Conservation (phyloP, 1,139 yeast species). For the Pichia sp. region DNA sequence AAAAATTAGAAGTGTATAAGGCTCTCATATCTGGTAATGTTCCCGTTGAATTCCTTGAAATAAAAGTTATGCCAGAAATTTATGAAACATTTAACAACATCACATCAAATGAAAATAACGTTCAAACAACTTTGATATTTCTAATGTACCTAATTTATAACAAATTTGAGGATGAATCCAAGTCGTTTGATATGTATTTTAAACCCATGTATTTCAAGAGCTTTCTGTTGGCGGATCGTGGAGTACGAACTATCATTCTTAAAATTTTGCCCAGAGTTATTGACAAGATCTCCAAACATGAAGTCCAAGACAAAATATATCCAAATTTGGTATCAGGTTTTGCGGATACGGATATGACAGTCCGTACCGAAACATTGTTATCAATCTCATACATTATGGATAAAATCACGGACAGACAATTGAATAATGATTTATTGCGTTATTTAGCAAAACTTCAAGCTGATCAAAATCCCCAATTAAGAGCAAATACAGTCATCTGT, state of each 20-base stretch:
- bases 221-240: constrained; percentile 68
- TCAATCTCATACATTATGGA: constrained; percentile 63
- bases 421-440: constrained; percentile 80
- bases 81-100: constrained; percentile 36
- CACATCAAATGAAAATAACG: constrained; percentile 22
- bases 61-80: constrained; percentile 66
- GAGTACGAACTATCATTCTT: constrained; percentile 67
- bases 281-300: constrained; percentile 50
- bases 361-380: constrained; percentile 77
- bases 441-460: constrained; percentile 82
- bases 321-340: constrained; percentile 71
- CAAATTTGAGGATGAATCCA: constrained; percentile 20
- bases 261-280: constrained; percentile 58
- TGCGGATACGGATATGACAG: constrained; percentile 74
- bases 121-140: constrained; percentile 41
- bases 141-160: constrained; percentile 41
- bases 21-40: constrained; percentile 34
- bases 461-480: constrained; percentile 76
- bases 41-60: constrained; percentile 61
- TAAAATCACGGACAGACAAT: constrained; percentile 70
- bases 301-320: constrained; percentile 68
- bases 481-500: constrained; percentile 80
- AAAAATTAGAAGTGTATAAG: constrained; percentile 52
- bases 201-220: constrained; percentile 64
- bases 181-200: constrained; percentile 37